These are phyloP conservation scores for Aspergillus bridgeri DNA, from an alignment of 495 filamentous ascomycete genomes.

Conservation along the genomic window DNA sequence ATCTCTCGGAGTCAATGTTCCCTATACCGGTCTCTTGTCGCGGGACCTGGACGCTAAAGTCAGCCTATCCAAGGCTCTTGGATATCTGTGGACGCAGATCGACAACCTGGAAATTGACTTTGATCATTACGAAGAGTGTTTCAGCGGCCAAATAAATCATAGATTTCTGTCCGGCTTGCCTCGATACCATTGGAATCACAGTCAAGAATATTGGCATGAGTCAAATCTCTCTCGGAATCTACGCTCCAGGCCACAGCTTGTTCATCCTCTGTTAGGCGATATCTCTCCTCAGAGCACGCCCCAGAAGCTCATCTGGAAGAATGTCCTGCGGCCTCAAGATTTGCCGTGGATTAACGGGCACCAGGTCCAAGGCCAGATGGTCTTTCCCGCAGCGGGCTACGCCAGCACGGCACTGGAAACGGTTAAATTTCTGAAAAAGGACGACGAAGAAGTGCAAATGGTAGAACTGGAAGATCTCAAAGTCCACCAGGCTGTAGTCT, in stretches of 20 bases:
- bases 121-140: background rate
- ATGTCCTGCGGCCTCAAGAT: conserved; percentile 37
- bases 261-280: conserved; percentile 44
- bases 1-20: background rate
- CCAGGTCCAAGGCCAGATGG: conserved; percentile 25
- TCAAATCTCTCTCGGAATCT: background rate
- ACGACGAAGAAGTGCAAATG: no score
- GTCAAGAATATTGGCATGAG: background rate
- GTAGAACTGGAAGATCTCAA: no score
- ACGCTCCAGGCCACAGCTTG: conserved; percentile 9
- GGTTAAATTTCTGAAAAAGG: no score
- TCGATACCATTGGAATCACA: background rate
- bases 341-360: conserved; percentile 49
- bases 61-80: background rate
- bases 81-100: background rate
- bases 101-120: background rate
- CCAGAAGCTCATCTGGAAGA: conserved; percentile 45
- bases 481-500: no score
- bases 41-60: background rate
- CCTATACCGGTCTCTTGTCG: background rate
- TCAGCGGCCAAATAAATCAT: background rate
- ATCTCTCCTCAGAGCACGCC: conserved; percentile 32
- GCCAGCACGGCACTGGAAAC: conserved; percentile 47
- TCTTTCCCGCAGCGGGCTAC: conserved; percentile 48
- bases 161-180: background rate